Base-by-base conservation (phyloP, 352 stramenopile species). In the Phytopythium litorale region DNA sequence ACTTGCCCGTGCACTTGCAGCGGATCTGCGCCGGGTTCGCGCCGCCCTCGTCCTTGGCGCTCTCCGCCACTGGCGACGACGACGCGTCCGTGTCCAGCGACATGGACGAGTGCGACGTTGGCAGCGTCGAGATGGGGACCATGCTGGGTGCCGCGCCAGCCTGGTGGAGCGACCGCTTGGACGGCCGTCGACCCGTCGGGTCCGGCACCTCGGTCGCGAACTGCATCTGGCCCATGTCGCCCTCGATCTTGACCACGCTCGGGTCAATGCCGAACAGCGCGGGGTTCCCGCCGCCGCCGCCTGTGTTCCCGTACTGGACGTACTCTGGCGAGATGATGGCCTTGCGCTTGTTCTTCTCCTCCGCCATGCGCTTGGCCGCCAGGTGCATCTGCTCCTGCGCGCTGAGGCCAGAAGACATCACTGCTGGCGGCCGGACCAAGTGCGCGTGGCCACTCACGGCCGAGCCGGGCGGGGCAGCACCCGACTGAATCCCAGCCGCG, bases 1-100 rank as follows among this genome's bases (percentile, higher is more conserved):
- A 94, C 68, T 91, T 94, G 43, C 84, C 84, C 6, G 82, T 94
- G 61, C 84, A 94, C 68, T 91, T 91, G 65, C 84, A 94, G 18
- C 84, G 82, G 18, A 81, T 68, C 23, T 58, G 40, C 19, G 48
- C 60, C 16, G 43, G 43, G 30, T 59, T 63, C 32, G 71, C 58
- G n/a, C 42, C 42, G 35, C 46, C 51, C 28, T 82, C 73, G n/a
- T 80, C 70, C n/a, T 75, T 76, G n/a, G 52, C 49, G 32, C 50
- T 42, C 16, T 56, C 35, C 38, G 54, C 38, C 60, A 48, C 42
- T 23, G 57, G 50, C 35, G 59, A 50, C 28, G 45, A 21, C 40
- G 21, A 32, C 28, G 51, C 63, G 40, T 60, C 45, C 25, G 25
- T 56, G 13, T 48, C 49, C 55, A 50, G 42, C 30, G 60, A 58